phyloP scores from a whole-genome alignment of 768 basidiomycete species.

The Podaxis sp. region DNA sequence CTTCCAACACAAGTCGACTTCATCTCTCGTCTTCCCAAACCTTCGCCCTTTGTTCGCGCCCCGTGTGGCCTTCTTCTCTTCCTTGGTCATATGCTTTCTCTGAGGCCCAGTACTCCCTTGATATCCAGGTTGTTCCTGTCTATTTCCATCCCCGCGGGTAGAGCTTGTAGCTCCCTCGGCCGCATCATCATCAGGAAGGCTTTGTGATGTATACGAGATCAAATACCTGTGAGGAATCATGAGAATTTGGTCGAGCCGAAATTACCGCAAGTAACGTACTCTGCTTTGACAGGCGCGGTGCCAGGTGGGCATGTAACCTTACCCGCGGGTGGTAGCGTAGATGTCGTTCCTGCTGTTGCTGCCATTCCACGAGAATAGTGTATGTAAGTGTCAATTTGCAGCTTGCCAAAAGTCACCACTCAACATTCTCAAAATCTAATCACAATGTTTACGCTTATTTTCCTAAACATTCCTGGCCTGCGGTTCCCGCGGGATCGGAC shows the following conservation, averaged over 20 bases:
- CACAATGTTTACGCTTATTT: not conserved
- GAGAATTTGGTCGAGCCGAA: not conserved
- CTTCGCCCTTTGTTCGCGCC: conserved; percentile 85
- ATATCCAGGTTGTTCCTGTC: conserved; percentile 21
- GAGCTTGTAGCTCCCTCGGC: conserved; percentile 60
- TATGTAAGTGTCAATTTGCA: not conserved
- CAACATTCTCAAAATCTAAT: not conserved
- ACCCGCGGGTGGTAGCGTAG: not conserved
- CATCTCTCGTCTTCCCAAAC: conserved; percentile 77
- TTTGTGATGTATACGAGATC: conserved; percentile 26
- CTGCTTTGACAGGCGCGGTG: conserved; percentile 39
- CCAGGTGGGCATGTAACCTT: conserved; percentile 25
- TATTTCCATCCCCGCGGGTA: conserved; percentile 24
- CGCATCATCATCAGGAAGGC: conserved; percentile 41
- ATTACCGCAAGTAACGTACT: conserved; percentile 27
- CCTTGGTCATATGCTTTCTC: conserved; percentile 47
- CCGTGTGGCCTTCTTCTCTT: conserved; percentile 69
- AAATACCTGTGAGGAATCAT: conserved; percentile 28
- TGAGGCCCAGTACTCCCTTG: conserved; percentile 24
- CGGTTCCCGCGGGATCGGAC: not conserved
- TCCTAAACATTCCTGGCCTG: not conserved
- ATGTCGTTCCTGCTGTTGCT: not conserved
- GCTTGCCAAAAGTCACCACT: not conserved
- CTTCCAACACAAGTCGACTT: conserved; percentile 80
- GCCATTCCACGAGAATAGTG: not conserved